phyloP scores from a whole-genome alignment of 805 yeast species.

The Metschnikowia arizonensis region DNA sequence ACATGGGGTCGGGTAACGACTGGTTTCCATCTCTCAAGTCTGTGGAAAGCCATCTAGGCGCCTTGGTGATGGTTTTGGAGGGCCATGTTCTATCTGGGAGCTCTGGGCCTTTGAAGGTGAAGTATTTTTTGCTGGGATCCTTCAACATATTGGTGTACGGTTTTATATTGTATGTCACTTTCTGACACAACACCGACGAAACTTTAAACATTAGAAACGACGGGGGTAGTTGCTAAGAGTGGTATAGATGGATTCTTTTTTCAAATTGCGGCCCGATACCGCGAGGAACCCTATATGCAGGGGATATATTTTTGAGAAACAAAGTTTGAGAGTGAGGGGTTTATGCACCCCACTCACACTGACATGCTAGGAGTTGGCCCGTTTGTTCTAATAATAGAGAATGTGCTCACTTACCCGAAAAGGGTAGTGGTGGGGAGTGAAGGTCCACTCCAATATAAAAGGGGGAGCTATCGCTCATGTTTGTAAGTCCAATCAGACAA shows the following conservation, averaged over 20 bases:
- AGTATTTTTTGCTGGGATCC: constrained; percentile 65
- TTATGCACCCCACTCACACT: too few species aligned
- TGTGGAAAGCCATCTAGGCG: constrained; percentile 79
- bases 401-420: too few species aligned
- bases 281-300: too few species aligned
- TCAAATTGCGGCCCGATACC: constrained; percentile 1
- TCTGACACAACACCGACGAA: constrained; percentile 21
- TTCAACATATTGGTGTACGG: constrained; percentile 48
- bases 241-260: too few species aligned
- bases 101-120: constrained; percentile 49
- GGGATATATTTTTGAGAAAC: too few species aligned
- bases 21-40: constrained; percentile 82
- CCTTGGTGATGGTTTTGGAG: constrained; percentile 55
- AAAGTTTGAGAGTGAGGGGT: not conserved
- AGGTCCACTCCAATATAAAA: too few species aligned
- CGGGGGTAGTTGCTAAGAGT: too few species aligned
- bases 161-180: constrained; percentile 23
- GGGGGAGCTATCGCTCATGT: too few species aligned
- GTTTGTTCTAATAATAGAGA: too few species aligned
- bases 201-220: constrained; percentile 25
- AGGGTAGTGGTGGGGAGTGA: too few species aligned
- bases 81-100: constrained; percentile 73
- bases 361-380: too few species aligned
- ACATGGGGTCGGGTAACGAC: constrained; percentile 79
- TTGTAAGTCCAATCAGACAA: too few species aligned